A percentile compares a stretch with the other conserved stretches of the same genome.
Conservation (phyloP, 2,329 filamentous ascomycete species). For the Dothiorella sarmentorum region DNA sequence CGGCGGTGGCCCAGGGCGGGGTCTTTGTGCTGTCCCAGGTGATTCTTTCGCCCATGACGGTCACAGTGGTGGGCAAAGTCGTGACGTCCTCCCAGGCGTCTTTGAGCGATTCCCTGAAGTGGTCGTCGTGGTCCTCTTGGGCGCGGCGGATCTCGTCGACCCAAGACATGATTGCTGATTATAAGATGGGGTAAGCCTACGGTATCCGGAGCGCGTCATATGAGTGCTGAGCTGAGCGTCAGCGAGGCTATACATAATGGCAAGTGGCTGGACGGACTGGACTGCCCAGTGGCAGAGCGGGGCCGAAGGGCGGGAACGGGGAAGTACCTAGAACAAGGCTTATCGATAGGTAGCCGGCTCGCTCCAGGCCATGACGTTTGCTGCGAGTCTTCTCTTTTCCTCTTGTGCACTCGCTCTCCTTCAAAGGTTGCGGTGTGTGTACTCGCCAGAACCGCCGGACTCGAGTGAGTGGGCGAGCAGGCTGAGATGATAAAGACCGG, state of each 20-base stretch:
- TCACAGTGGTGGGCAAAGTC: not conserved
- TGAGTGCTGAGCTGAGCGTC: slow-evolving; percentile 17
- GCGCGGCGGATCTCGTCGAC: not conserved
- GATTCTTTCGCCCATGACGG: not conserved
- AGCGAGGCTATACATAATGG: slow-evolving; percentile 11
- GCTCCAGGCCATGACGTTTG: slow-evolving; percentile 3
- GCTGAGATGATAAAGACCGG: not conserved
- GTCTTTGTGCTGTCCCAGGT: not conserved
- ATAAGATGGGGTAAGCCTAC: not conserved
- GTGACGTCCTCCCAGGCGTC: not conserved
- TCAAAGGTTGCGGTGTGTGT: no score
- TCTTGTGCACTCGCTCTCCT: no score
- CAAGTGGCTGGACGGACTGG: not conserved
- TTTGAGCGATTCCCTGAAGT: no score
- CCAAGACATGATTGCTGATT: not conserved
- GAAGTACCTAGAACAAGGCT: slow-evolving; percentile 1
- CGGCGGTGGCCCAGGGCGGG: not conserved
- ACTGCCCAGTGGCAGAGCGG: slow-evolving; percentile 5
- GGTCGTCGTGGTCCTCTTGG: not conserved
- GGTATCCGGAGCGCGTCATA: not conserved
- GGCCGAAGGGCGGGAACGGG: slow-evolving; percentile 12
- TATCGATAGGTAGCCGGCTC: slow-evolving; percentile 14
- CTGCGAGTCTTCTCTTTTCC: no score
- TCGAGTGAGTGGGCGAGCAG: not conserved
- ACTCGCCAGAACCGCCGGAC: not conserved